These are phyloP conservation scores for Aspergillus sergii DNA, from an alignment of 2,329 filamentous ascomycete species.

Conservation along the genomic window DNA sequence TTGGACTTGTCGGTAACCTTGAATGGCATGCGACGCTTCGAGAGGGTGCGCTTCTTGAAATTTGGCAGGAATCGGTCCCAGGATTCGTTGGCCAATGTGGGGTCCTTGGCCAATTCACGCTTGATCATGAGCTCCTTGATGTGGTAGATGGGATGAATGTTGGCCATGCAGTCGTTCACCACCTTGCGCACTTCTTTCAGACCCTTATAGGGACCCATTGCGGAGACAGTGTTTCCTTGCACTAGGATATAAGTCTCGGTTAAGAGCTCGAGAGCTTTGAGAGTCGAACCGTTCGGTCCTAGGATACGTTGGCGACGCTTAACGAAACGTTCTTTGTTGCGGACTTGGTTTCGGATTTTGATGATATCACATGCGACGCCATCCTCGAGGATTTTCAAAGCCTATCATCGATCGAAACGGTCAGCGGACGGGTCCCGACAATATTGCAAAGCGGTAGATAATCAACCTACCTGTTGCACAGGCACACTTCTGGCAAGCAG, in stretches of 20 bases:
- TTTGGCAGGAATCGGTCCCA: constrained; percentile 97
- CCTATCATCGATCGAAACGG: constrained; percentile 43
- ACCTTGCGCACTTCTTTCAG: constrained; percentile 89
- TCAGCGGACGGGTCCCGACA: neutral
- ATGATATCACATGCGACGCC: constrained; percentile 91
- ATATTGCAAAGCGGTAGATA: neutral
- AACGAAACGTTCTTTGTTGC: constrained; percentile 93
- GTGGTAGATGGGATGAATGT: constrained; percentile 86
- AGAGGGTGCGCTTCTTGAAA: constrained; percentile 91
- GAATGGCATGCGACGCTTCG: constrained; percentile 77
- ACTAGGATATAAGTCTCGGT: constrained; percentile 93
- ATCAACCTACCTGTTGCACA: constrained; percentile 65
- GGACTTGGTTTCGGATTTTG: constrained; percentile 87
- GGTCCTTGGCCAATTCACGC: constrained; percentile 86
- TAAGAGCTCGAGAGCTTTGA: constrained; percentile 91
- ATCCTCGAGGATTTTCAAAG: constrained; percentile 91
- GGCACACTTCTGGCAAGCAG: constrained; percentile 88
- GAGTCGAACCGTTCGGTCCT: constrained; percentile 84
- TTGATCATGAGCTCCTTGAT: constrained; percentile 98
- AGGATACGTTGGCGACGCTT: constrained; percentile 92
- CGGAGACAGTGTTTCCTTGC: constrained; percentile 91
- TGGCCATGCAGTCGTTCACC: constrained; percentile 94
- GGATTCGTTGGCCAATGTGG: constrained; percentile 79
- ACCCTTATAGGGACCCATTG: constrained; percentile 90
- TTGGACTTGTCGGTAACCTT: constrained; percentile 91